A percentile compares a stretch with the other conserved stretches of the same genome.
These are phyloP conservation scores for Oryza rufipogon DNA, from an alignment of 176 grass and related monocot genomes.

Conservation along the genomic window DNA sequence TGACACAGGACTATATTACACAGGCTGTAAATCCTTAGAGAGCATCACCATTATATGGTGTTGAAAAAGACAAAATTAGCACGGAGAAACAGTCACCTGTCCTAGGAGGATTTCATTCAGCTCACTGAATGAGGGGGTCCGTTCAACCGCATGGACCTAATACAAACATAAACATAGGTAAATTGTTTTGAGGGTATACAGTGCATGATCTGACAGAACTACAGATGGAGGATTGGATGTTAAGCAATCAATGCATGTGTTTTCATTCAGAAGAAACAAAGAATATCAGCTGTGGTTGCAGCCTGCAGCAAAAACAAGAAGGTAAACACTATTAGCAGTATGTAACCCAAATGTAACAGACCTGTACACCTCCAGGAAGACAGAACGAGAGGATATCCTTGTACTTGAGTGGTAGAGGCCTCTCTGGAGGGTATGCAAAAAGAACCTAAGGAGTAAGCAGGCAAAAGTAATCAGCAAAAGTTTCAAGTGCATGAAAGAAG, in stretches of 20 bases:
- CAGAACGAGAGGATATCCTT: conserved; percentile 97
- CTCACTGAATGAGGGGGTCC: conserved; percentile 96
- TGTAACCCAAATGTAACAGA: conserved; percentile 37
- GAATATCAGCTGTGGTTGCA: conserved; percentile 21
- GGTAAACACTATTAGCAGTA: conserved; percentile 9
- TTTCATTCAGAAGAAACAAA: conserved; percentile 12
- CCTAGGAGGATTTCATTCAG: conserved; percentile 97
- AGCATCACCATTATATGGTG: neutral
- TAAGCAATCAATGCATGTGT: neutral
- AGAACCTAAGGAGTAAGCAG: conserved; percentile 62
- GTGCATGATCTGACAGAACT: neutral
- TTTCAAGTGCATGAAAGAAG: neutral
- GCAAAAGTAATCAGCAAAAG: conserved; percentile 36
- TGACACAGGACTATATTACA: conserved; percentile 31
- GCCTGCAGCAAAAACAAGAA: neutral
- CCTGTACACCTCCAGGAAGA: conserved; percentile 96
- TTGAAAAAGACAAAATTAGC: neutral
- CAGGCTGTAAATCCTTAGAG: conserved; percentile 20
- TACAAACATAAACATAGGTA: conserved; percentile 33
- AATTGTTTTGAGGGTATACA: conserved; percentile 11
- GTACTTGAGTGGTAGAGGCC: conserved; percentile 87
- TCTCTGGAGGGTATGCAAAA: conserved; percentile 94
- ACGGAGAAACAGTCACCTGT: conserved; percentile 67
- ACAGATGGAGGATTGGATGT: neutral
- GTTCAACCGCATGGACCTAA: conserved; percentile 94